Base-by-base conservation (phyloP, 2,329 filamentous ascomycete genomes). In the Cercospora sp. region DNA sequence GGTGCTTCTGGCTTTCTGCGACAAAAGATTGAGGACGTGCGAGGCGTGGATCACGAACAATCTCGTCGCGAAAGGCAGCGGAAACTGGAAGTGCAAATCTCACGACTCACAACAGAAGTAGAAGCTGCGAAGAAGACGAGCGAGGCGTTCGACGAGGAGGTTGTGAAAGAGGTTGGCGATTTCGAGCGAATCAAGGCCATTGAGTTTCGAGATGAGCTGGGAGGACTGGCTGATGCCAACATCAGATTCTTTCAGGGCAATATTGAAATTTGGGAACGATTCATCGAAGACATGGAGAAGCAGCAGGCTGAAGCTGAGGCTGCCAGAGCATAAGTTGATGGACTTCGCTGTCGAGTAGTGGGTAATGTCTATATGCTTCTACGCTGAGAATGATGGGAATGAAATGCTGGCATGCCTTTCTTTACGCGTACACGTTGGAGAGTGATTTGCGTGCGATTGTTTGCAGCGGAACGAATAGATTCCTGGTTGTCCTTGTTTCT, bases 171-270 rank as follows among this genome's bases (percentile, higher is more conserved):
- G 79, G 92, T 97, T 0, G 87, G 87, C 20, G 94, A 97, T 77
- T 99, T 99, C 81, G 95, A 99, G 82, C 87, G 94, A 66, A 98
- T 98, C 84, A 99, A 99, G 84, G 89, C 92, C 45, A 85, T 92
- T 51, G 74, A 99, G 83, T 96, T 99, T 80, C 92, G 92, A 79
- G 87, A 90, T 71, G 94, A 95, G 73, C 85, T 99, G 60, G 93
- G 92, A 2, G 89, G 88, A 2, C 81, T 99, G 60, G 93, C 94
- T 0, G 90, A 94, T 76, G 89, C 92, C 18, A 93, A 99, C 78
- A 88, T 96, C 48, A 87, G 89, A 10, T 98, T 97, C 79, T 99
- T 97, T 78, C 88, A 88, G 66, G 87, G 87, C 23, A 91, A 93
- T 5, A 88, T 91, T 60, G 89, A 90, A 64, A 91, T 91, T 7